Evolutionary conservation across 495 filamentous ascomycete genomes (phyloP), one percentile per base, ranked within the genome.

Genomic region (Penicillium samsonianum): DNA sequence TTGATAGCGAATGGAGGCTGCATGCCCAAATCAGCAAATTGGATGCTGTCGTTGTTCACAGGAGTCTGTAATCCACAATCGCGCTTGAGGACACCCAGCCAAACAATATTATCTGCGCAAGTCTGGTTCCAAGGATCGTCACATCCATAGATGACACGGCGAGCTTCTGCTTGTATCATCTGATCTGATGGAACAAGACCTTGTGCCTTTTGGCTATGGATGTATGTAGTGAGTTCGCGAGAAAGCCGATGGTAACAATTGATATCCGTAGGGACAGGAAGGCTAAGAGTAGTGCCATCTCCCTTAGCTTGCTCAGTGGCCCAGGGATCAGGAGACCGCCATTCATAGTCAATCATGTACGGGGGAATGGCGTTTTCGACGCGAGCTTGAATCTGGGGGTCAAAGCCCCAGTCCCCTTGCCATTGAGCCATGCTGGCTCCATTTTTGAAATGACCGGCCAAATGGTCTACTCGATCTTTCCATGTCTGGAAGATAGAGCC

Each of bases 381-480:
- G 65, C 88, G 77, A 62, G 83, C 78, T 58, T 86, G 77, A 50
- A 91, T 82, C 35, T 79, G 78, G 5, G 78, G 78, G 50, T 91
- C 88, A 55, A 91, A 90, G 73, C 88, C 88, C 87, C 88, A 90
- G 68, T 88, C 87, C 62, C 88, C 87, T 74, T 86, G 84, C 88
- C 88, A 91, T 68, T 90, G 84, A 40, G 79, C 80, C 87, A 91
- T 91, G 67, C 77, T 80, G 52, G 82, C 82, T 61, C 87, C 87
- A 26, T 81, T 83, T 68, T 87, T 88, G 77, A 90, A 91, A 70
- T 91, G 87, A 43, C 83, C 78, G 16, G 88, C 87, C 19, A 91
- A 74, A 62, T 91, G 87, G 59, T 90, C 87, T 1, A 86, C 82
- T 59, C 88, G 79, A 40, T 84, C 79, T 47, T 84, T 84, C 88